Evolutionary conservation across 2,329 filamentous ascomycete genomes (phyloP).

Genomic region (Aspergillus fructus): DNA sequence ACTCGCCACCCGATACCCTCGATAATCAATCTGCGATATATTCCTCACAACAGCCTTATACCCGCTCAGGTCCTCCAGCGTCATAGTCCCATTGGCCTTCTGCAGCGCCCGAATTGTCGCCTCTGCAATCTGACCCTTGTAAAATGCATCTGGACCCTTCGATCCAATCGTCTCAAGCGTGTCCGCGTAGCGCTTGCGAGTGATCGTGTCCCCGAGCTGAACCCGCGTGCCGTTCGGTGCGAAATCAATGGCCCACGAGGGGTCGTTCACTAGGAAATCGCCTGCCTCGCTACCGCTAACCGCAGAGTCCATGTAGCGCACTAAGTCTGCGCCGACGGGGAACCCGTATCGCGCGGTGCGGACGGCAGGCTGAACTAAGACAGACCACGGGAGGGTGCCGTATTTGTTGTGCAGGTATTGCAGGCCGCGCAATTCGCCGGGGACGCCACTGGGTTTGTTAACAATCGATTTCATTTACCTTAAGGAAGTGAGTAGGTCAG

Average conservation of each 20-base stretch:
- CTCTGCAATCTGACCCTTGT: slow-evolving; percentile 69
- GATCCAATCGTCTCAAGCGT: slow-evolving; percentile 76
- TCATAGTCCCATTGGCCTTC: slow-evolving; percentile 77
- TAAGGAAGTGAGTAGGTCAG: not conserved
- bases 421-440: slow-evolving; percentile 68
- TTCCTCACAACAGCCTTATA: slow-evolving; percentile 69
- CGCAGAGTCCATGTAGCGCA: slow-evolving; percentile 67
- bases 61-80: slow-evolving; percentile 70
- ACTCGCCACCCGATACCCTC: slow-evolving; percentile 66
- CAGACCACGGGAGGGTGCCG: slow-evolving; percentile 65
- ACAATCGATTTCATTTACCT: too few species aligned
- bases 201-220: slow-evolving; percentile 73
- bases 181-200: slow-evolving; percentile 74
- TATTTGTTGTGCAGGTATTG: slow-evolving; percentile 70
- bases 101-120: slow-evolving; percentile 70
- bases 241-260: slow-evolving; percentile 83
- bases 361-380: slow-evolving; percentile 72
- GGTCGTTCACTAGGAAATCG: slow-evolving; percentile 71
- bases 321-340: slow-evolving; percentile 68
- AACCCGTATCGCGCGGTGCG: slow-evolving; percentile 74
- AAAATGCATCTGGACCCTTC: slow-evolving; percentile 71
- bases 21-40: slow-evolving; percentile 64
- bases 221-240: slow-evolving; percentile 76
- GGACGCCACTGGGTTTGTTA: slow-evolving; percentile 48
- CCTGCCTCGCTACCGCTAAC: slow-evolving; percentile 42